Base-by-base conservation (phyloP, 2,329 filamentous ascomycete species). In the Colletotrichum destructivum region DNA sequence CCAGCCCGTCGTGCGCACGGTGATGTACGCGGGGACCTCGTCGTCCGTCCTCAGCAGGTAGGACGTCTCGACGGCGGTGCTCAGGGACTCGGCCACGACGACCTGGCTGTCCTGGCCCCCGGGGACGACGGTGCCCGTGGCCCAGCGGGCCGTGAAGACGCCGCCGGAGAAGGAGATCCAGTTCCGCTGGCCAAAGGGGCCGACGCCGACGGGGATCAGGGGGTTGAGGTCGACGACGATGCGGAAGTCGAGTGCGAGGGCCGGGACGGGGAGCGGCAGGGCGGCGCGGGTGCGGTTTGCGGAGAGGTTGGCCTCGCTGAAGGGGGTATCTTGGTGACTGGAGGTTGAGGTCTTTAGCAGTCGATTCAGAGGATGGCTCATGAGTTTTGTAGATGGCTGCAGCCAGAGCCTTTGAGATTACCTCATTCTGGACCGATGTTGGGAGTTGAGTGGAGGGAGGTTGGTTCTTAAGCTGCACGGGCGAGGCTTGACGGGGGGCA, bases 41-140 rank as follows among this genome's bases (percentile, higher is more conserved):
- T 88, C 86, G 56, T 82, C 80, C 3, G 85, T 88, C 71, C 85
- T 81, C 46, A 88, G 78, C 62, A 88, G 81, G 75, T 86, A 88
- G 42, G 82, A 84, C n/a, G 84, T 85, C 75, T 87, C 84, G 51
- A 87, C 81, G 60, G 76, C 40, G 78, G 76, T 52, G 75, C 74
- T 52, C 54, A 76, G 35, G 75, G 76, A 62, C 68, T 79, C 76
- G 23, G 76, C 71, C 38, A 80, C 76, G 35, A 81, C 76, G 26
- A 81, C 56, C 66, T 80, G 77, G 46, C 76, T 78, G 64, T 79
- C 82, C 75, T 81, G 86, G 75, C 81, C 79, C 21, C 79, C 78
- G 15, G 79, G 78, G 40, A 86, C 77, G 72, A 87, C 82, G 44
- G 81, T 83, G 38, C 86, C 86, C 62, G 84, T 82, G 60, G 85